phyloP scores from a whole-genome alignment of 805 yeast species.

The Candida coleopterorum region DNA sequence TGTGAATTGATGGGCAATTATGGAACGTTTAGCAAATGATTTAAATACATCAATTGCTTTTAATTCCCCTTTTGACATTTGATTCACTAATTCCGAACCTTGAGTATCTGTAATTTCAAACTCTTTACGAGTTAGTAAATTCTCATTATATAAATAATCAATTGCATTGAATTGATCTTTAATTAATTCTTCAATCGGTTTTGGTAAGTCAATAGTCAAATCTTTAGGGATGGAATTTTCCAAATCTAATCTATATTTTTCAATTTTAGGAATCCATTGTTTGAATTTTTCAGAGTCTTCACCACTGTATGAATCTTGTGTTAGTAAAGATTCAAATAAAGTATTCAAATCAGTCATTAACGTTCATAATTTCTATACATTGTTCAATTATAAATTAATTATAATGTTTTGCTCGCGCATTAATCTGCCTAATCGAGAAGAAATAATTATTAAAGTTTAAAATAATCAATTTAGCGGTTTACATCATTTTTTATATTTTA shows the following conservation, averaged over 20 bases:
- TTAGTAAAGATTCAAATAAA: constrained; percentile 3
- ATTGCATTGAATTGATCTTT: constrained; percentile 32
- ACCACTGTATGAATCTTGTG: constrained; percentile 3
- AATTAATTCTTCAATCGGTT: constrained; percentile 24
- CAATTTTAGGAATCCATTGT: constrained; percentile 44
- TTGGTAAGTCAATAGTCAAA: constrained; percentile 29
- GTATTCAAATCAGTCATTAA: neutral
- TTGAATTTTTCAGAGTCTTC: constrained; percentile 8
- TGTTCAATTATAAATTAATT: no score
- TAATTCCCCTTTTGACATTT: constrained; percentile 29
- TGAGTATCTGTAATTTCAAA: constrained; percentile 34
- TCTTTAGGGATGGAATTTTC: constrained; percentile 26
- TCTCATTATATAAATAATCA: constrained; percentile 28
- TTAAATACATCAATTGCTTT: constrained; percentile 33
- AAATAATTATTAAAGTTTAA: no score
- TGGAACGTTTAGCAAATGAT: constrained; percentile 39
- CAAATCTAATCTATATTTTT: constrained; percentile 29
- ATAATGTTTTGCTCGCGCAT: no score
- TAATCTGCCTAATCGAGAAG: no score
- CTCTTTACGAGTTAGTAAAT: constrained; percentile 29
- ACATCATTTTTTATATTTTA: no score
- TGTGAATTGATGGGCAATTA: constrained; percentile 35
- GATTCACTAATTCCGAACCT: constrained; percentile 20
- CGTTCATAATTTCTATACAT: no score
- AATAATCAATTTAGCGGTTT: no score